Conservation (phyloP, 2,329 filamentous ascomycete species). For the Elsinoe australis region DNA sequence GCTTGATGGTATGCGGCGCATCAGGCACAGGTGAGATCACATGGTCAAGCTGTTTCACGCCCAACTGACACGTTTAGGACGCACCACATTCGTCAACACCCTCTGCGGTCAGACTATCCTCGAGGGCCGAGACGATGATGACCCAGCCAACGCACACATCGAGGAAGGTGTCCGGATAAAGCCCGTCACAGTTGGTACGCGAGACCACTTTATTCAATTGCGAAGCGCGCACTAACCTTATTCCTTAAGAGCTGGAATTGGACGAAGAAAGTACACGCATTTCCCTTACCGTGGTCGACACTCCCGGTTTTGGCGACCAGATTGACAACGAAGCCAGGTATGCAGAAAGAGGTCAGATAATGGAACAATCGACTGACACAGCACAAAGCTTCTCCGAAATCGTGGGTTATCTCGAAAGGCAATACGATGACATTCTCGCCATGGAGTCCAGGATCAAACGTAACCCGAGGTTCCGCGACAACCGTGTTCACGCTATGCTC, state of each 20-base stretch:
- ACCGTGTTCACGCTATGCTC: constrained; percentile 93
- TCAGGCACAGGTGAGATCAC: constrained; percentile 75
- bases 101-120: constrained; percentile 94
- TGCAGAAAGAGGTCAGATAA: neutral
- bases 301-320: constrained; percentile 95
- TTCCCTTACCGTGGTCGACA: constrained; percentile 96
- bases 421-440: constrained; percentile 98
- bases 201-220: neutral
- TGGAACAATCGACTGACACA: constrained; percentile 25
- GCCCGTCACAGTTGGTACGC: constrained; percentile 89
- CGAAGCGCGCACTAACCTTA: constrained; percentile 22
- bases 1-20: constrained; percentile 98
- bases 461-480: constrained; percentile 99
- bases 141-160: constrained; percentile 76
- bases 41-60: neutral
- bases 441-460: constrained; percentile 99
- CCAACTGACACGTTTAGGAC: constrained; percentile 49
- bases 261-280: constrained; percentile 98
- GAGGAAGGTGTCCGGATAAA: constrained; percentile 99
- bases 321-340: constrained; percentile 96
- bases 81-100: constrained; percentile 98
- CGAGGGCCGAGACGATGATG: constrained; percentile 84
- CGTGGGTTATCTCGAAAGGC: constrained; percentile 94
- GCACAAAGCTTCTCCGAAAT: constrained; percentile 81
- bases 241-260: constrained; percentile 76